Evolutionary conservation across 2,329 filamentous ascomycete species (phyloP).

Genomic region (Colletotrichum sp.): DNA sequence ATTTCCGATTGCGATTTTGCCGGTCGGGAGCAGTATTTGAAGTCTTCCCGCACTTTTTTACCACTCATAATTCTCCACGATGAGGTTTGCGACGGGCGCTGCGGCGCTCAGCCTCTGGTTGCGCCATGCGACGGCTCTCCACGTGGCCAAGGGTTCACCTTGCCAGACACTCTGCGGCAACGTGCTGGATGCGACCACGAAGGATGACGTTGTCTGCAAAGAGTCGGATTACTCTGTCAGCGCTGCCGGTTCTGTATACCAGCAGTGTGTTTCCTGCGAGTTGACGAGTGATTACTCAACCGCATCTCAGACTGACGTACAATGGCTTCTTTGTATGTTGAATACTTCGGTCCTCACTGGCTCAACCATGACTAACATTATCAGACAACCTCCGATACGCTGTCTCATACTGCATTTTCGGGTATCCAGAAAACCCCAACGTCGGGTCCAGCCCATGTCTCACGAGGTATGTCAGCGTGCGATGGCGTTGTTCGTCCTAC

Average conservation of each 20-base stretch:
- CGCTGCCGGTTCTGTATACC: conserved; percentile 52
- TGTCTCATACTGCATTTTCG: conserved; percentile 60
- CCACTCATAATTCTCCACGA: neutral
- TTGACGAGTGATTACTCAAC: conserved; percentile 51
- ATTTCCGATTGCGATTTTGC: neutral
- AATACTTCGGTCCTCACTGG: too few relatives aligned
- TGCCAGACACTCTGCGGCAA: conserved; percentile 61
- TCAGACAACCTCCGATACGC: conserved; percentile 65
- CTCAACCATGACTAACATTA: too few relatives aligned
- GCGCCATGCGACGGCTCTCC: conserved; percentile 34
- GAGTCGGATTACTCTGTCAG: conserved; percentile 41
- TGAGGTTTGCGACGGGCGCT: conserved; percentile 14
- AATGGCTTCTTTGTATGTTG: conserved; percentile 60
- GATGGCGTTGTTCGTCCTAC: neutral
- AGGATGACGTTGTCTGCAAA: conserved; percentile 54
- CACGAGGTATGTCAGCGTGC: conserved; percentile 48
- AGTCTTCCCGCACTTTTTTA: neutral
- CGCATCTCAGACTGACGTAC: conserved; percentile 54
- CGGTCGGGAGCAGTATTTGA: neutral
- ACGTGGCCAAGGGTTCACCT: conserved; percentile 52
- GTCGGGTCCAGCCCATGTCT: conserved; percentile 52
- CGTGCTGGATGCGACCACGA: conserved; percentile 48
- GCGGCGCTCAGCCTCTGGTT: conserved; percentile 25
- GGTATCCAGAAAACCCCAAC: conserved; percentile 46
- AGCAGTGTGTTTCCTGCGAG: conserved; percentile 59